Conservation (phyloP, 1,139 yeast species). For the Entelexis paramagnoliae region DNA sequence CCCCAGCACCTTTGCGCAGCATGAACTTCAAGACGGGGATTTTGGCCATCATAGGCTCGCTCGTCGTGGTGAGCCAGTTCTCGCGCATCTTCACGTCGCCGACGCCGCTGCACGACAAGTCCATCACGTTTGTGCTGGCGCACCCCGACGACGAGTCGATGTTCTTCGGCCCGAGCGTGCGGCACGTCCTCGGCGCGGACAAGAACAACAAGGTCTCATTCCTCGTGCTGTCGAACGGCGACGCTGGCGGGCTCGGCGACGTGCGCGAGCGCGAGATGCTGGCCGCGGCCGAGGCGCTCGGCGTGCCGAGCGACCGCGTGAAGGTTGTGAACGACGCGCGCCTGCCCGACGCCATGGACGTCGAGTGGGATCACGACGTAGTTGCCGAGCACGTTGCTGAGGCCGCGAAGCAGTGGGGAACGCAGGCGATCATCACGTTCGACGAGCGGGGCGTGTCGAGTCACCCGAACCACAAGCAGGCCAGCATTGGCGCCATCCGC, state of each 20-base stretch:
- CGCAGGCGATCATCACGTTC: constrained; percentile 57
- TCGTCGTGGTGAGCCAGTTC: constrained; percentile 15
- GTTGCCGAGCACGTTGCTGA: constrained; percentile 33
- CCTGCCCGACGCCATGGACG: constrained; percentile 61
- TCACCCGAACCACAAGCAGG: constrained; percentile 75
- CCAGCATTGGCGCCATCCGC: constrained; percentile 44
- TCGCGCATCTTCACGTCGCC: constrained; percentile 18
- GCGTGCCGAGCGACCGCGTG: constrained; percentile 41
- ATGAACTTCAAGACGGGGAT: constrained; percentile 10
- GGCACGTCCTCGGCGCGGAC: constrained; percentile 35
- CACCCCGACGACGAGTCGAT: constrained; percentile 99
- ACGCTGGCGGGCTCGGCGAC: constrained; percentile 61
- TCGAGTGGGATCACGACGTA: constrained; percentile 49
- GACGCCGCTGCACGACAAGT: constrained; percentile 17
- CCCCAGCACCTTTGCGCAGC: background rate
- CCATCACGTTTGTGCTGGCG: constrained; percentile 50
- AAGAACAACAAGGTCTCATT: constrained; percentile 45
- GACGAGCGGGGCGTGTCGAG: constrained; percentile 73
- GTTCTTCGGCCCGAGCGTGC: constrained; percentile 82
- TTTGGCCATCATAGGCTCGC: constrained; percentile 6
- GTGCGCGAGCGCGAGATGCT: constrained; percentile 50
- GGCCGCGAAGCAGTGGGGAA: constrained; percentile 25
- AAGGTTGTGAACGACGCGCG: constrained; percentile 38
- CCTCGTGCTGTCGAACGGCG: constrained; percentile 70
- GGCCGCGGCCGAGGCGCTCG: constrained; percentile 49